Evolutionary conservation across 768 basidiomycete genomes (phyloP).

Genomic region (Termitomyces sp.): DNA sequence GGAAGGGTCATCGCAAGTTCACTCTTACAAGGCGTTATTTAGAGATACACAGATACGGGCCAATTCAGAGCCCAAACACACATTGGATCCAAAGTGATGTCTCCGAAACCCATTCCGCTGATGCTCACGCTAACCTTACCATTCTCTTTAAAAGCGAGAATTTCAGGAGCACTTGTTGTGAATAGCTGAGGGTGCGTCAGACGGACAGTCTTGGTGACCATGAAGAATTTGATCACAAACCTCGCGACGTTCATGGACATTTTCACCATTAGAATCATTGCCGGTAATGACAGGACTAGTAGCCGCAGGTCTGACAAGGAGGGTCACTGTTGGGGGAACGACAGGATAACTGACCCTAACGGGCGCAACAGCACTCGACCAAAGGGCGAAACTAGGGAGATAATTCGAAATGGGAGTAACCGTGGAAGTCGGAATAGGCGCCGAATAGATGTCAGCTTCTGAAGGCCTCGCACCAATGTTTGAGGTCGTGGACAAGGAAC

Average conservation of each 20-base stretch:
- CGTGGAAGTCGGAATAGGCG: not conserved
- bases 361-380: not conserved
- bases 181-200: not conserved
- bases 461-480: not conserved
- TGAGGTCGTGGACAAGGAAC: not conserved
- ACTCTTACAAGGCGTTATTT: not conserved
- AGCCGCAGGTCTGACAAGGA: conserved; percentile 17
- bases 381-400: conserved; percentile 1
- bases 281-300: conserved; percentile 1
- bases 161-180: conserved; percentile 11
- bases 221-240: not conserved
- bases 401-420: conserved; percentile 4
- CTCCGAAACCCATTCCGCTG: conserved; percentile 26
- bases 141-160: conserved; percentile 13
- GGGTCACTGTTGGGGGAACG: conserved; percentile 17
- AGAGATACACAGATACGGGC: conserved; percentile 60
- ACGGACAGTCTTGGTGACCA: not conserved
- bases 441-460: not conserved
- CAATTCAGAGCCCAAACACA: conserved; percentile 65
- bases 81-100: conserved; percentile 31
- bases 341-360: not conserved
- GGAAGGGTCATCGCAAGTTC: not conserved
- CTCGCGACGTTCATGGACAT: conserved; percentile 10
- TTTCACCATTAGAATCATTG: conserved; percentile 11
- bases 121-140: conserved; percentile 23